These are phyloP conservation scores for Cenchrus fungigraminus DNA, from an alignment of 176 grass and related monocot genomes.

Conservation along the genomic window DNA sequence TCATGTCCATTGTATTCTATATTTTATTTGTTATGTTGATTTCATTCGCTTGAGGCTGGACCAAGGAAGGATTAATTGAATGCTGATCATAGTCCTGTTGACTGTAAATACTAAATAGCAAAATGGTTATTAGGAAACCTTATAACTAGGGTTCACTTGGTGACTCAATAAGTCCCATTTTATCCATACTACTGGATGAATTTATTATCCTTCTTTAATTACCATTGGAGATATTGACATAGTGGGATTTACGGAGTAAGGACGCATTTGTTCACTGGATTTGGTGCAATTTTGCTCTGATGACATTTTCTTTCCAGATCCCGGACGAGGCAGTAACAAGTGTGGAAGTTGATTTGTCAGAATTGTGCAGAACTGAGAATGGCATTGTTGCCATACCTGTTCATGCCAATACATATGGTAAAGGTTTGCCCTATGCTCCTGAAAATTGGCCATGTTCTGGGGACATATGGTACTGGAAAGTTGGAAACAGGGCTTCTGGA, in stretches of 20 bases:
- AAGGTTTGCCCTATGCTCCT: constrained; percentile 75
- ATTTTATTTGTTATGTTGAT: constrained; percentile 11
- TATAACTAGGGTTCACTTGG: constrained; percentile 5
- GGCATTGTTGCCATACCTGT: constrained; percentile 61
- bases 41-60: not conserved
- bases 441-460: constrained; percentile 72
- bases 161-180: constrained; percentile 15
- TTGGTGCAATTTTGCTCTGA: constrained; percentile 33
- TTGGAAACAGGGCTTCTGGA: constrained; percentile 47
- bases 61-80: not conserved
- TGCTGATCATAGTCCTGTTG: not conserved
- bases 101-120: not conserved
- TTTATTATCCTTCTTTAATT: not conserved
- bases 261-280: not conserved
- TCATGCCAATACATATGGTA: constrained; percentile 52
- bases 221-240: not conserved
- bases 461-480: constrained; percentile 78
- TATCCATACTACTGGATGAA: not conserved
- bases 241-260: not conserved
- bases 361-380: constrained; percentile 48
- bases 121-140: not conserved
- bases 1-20: not conserved
- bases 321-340: constrained; percentile 19
- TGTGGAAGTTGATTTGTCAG: constrained; percentile 56
- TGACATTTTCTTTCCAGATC: constrained; percentile 39